Base-by-base conservation (phyloP, 106 monocot species). In the Apostasia ramifera region DNA sequence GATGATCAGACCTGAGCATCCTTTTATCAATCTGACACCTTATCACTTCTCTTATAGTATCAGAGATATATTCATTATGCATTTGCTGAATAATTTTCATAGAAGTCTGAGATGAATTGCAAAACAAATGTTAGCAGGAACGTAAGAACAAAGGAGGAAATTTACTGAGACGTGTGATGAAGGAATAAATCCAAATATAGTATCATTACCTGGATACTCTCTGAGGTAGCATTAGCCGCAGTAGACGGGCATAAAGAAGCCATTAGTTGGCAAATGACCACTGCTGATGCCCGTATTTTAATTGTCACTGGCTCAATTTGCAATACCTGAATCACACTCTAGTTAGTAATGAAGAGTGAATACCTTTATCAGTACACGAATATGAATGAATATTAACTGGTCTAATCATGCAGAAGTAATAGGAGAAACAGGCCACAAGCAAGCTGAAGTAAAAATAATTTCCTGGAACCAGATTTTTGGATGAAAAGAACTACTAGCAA, bases 261-360 rank as follows among this genome's bases (percentile, higher is more conserved):
- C 59, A 92, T 14, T 42, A 72, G 47, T 61, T 66, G 63, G 44
- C 82, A 92, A 40, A 72, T 56, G 48, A 79, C 73, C 46, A 82
- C 44, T 8, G 74, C 66, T 43, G 8, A 79, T 72, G 67, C 43
- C 42, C 68, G 79, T 66, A 97, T 72, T 54, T 87, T 89, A 7
- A 59, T 73, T 50, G 87, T 73, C 51, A 77, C 40, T 37, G 74
- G 48, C 60, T 97, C 97, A 41, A 87, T 77, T 67, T 83, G 82
- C 41, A 87, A 63, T 64, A 85, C 86, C 95, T 95, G 84, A 47
- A 26, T 38, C 5, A 48, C 11, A 65, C 11, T 26, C 40, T n/a
- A 62, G 48, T 15, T 48, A 48, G 65, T 43, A 48, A 65, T 26
- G 15, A 49, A 49, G 2, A 65, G 5, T 26, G 26, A 26, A 26